These are phyloP conservation scores for Tylopilus vinaceipallidus DNA, from an alignment of 768 basidiomycete species.

Conservation along the genomic window DNA sequence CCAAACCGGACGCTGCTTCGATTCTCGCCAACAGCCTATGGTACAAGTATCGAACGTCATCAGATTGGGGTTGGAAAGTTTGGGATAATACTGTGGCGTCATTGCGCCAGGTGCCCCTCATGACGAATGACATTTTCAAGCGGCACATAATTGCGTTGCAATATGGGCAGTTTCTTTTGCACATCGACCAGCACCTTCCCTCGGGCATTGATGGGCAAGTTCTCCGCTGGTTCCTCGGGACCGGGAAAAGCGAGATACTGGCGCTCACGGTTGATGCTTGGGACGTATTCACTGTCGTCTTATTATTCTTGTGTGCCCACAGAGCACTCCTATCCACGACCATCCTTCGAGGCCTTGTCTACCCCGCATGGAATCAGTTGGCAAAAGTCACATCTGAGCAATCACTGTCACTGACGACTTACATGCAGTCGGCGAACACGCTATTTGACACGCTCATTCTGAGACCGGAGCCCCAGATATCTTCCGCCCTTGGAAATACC, in stretches of 20 bases:
- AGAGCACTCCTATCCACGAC: conserved; percentile 73
- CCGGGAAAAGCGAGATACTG: conserved; percentile 61
- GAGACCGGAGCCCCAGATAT: conserved; percentile 44
- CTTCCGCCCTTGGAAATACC: conserved; percentile 41
- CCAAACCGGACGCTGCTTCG: conserved; percentile 58
- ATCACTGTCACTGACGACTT: conserved; percentile 43
- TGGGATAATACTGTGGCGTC: conserved; percentile 83
- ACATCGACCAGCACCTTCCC: conserved; percentile 77
- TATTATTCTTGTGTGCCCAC: conserved; percentile 62
- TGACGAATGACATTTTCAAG: conserved; percentile 46
- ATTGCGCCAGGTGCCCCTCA: conserved; percentile 62
- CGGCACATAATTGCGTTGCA: conserved; percentile 56
- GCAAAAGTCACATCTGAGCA: conserved; percentile 40
- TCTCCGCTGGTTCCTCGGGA: conserved; percentile 67
- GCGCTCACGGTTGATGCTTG: conserved; percentile 61
- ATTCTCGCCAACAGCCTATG: conserved; percentile 74
- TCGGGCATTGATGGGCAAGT: conserved; percentile 69
- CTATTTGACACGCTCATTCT: conserved; percentile 63
- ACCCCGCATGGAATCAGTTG: conserved; percentile 71
- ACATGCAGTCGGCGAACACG: conserved; percentile 60
- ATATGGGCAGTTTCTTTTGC: conserved; percentile 69
- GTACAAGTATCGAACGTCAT: conserved; percentile 75
- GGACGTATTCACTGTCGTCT: conserved; percentile 60
- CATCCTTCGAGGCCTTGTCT: conserved; percentile 70
- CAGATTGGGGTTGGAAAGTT: conserved; percentile 77